These are phyloP conservation scores for Pseudogymnoascus sp. DNA, from an alignment of 2,329 filamentous ascomycete genomes.

Conservation along the genomic window DNA sequence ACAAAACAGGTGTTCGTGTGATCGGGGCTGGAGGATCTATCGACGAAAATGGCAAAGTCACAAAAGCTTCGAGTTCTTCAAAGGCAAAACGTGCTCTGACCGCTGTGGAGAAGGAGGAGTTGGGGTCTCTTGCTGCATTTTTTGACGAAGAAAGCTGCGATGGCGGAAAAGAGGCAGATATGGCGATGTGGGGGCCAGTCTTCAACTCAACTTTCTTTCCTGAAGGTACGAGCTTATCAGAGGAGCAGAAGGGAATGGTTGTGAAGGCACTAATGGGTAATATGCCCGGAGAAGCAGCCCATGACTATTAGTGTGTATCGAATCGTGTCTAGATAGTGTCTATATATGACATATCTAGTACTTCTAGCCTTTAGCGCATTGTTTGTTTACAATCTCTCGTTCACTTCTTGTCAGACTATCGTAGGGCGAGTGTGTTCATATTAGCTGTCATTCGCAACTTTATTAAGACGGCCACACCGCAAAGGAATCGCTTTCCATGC, in stretches of 20 bases:
- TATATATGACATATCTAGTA: neutral
- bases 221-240: neutral
- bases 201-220: neutral
- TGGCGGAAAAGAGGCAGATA: neutral
- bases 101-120: neutral
- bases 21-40: neutral
- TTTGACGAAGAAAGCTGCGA: neutral
- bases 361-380: neutral
- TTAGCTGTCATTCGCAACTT: neutral
- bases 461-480: neutral
- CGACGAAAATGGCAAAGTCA: no score
- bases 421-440: neutral
- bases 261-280: neutral
- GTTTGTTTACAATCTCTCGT: neutral
- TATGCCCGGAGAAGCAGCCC: neutral
- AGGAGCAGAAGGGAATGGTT: neutral
- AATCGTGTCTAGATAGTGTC: neutral
- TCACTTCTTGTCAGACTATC: neutral
- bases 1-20: neutral
- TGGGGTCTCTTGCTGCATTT: neutral
- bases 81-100: neutral
- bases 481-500: neutral
- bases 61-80: neutral
- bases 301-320: neutral
- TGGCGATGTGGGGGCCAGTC: neutral